These are phyloP conservation scores for Oidium heveae DNA, from an alignment of 2,329 filamentous ascomycete species.

Conservation along the genomic window DNA sequence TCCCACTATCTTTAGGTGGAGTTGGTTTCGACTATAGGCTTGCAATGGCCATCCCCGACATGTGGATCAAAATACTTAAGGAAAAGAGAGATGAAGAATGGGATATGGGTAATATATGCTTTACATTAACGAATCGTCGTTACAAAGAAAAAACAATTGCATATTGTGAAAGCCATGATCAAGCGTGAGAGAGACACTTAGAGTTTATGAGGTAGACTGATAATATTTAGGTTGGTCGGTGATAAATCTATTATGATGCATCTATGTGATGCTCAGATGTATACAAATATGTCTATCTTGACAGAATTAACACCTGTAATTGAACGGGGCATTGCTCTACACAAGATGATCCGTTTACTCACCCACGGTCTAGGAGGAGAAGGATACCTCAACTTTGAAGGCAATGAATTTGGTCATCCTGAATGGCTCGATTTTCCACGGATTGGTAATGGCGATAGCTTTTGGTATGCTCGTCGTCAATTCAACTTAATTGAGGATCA, in stretches of 20 bases:
- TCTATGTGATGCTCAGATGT: conserved; percentile 89
- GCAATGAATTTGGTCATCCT: conserved; percentile 94
- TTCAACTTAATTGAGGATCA: conserved; percentile 76
- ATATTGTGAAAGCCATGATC: conserved; percentile 90
- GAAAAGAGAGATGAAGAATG: conserved; percentile 69
- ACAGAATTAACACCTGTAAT: conserved; percentile 70
- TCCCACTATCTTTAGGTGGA: conserved; percentile 64
- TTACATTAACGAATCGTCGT: conserved; percentile 73
- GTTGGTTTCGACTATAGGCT: conserved; percentile 94
- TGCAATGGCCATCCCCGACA: conserved; percentile 91
- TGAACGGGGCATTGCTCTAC: conserved; percentile 69
- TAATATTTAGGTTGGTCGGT: conserved; percentile 51
- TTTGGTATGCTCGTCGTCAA: conserved; percentile 82
- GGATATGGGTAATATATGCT: conserved; percentile 68
- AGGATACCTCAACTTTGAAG: conserved; percentile 95
- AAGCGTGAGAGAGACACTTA: conserved; percentile 44
- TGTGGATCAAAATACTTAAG: conserved; percentile 98
- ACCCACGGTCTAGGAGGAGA: conserved; percentile 84
- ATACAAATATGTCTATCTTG: conserved; percentile 85
- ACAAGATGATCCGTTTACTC: conserved; percentile 92
- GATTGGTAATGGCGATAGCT: conserved; percentile 75
- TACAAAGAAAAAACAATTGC: conserved; percentile 97
- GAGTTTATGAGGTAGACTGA: conserved; percentile 5
- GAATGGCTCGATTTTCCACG: conserved; percentile 98
- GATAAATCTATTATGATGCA: conserved; percentile 97